Percentiles rank a stretch among this genome's conserved stretches.
Conservation (phyloP, 2,329 filamentous ascomycete species). For the Clonostachys sp. region DNA sequence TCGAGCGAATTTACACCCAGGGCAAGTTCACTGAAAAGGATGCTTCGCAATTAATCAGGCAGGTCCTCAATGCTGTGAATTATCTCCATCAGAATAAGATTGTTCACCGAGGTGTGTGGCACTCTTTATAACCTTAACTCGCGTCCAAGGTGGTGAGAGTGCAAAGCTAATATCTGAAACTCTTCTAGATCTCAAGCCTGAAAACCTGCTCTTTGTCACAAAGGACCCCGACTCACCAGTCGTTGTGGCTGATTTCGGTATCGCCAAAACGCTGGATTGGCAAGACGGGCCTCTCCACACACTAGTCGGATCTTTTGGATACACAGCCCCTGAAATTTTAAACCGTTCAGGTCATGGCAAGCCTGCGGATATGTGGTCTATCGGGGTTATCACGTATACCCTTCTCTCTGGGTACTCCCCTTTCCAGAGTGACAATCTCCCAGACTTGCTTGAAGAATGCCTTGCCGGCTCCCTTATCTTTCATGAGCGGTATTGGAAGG, state of each 20-base stretch:
- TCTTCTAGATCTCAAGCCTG: conserved; percentile 85
- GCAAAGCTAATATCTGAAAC: conserved; percentile 3
- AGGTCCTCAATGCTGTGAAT: conserved; percentile 87
- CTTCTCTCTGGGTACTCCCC: conserved; percentile 97
- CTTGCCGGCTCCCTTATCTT: conserved; percentile 80
- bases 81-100: conserved; percentile 94
- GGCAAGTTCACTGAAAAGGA: conserved; percentile 99
- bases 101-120: conserved; percentile 76
- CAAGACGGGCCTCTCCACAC: conserved; percentile 91
- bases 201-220: conserved; percentile 93
- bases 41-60: conserved; percentile 89
- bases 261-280: conserved; percentile 93
- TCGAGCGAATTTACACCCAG: conserved; percentile 96
- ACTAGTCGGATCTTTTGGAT: conserved; percentile 98
- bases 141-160: not conserved
- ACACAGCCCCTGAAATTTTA: conserved; percentile 97
- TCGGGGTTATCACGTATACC: conserved; percentile 98
- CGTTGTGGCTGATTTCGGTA: conserved; percentile 95
- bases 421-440: conserved; percentile 90
- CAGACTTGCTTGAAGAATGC: conserved; percentile 93
- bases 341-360: conserved; percentile 96
- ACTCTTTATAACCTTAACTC: not conserved
- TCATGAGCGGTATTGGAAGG: conserved; percentile 98
- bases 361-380: conserved; percentile 98
- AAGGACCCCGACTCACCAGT: conserved; percentile 73